Base-by-base conservation (phyloP, 192 early-diverging fungal genomes). In the Backusella westeae region DNA sequence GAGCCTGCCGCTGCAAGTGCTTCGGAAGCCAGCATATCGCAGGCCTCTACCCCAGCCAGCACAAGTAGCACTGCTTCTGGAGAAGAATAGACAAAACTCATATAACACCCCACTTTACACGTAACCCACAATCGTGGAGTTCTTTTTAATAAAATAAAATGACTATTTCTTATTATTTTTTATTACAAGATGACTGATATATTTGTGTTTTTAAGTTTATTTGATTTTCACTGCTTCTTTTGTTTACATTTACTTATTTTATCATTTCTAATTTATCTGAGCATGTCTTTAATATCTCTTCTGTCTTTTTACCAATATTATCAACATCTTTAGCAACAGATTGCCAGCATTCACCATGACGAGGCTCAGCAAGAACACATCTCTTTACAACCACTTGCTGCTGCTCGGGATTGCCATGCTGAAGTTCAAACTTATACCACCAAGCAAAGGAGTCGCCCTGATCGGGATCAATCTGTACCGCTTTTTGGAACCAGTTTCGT, bases 401-500 rank as follows among this genome's bases (percentile, higher is more conserved):
- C 65, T 86, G 78, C 72, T 86, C 83, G 21, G 88, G 84, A 44
- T 84, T 86, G 5, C 96, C 96, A 78, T 96, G 91, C 72, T 91
- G 86, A 32, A 84, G 69, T 83, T 99, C 98, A 86, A 99, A 98
- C 65, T 93, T 91, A 68, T 93, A 90, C 88, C 92, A 95, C 95
- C 95, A 99, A 14, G 94, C 97, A 93, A 94, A 99, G 1, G 92
- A 86, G 79, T 99, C 98, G 6, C 98, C 98, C 6, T 89, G 82
- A 80, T 98, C 94, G 2, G 94, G 87, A 75, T 98, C 94, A 5
- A 90, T 91, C 53, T 91, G 89, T 6, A 91, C 85, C 1, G 97
- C 95, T 29, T 95, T 89, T 68, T 85, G 79, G 76, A 98, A 97
- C 98, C 98, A 99, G 36, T 86, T 89, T 23, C 97, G 79, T 8